These are phyloP conservation scores for Starmerella tilneyi DNA, from an alignment of 805 yeast genomes.

Conservation along the genomic window DNA sequence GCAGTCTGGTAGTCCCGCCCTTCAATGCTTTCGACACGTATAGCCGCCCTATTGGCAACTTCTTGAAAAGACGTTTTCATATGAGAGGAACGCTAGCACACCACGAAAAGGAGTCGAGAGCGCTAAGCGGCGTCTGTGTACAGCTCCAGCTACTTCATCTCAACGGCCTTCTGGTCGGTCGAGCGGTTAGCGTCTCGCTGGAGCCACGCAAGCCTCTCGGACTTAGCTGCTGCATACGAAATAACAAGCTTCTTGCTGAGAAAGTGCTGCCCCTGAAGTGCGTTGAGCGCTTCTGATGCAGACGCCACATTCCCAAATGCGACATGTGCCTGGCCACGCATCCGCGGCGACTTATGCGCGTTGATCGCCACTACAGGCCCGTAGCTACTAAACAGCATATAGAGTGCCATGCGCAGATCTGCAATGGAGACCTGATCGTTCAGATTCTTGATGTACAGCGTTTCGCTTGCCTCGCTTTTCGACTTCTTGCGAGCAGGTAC, in stretches of 20 bases:
- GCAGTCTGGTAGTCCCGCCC: too few species aligned
- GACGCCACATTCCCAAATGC: slow-evolving; percentile 28
- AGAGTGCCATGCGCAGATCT: slow-evolving; percentile 31
- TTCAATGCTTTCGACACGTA: too few species aligned
- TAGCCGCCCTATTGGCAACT: neutral
- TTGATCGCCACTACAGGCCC: slow-evolving; percentile 33
- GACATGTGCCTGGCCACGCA: slow-evolving; percentile 39
- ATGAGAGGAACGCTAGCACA: too few species aligned
- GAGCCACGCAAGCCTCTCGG: slow-evolving; percentile 19
- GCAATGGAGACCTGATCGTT: slow-evolving; percentile 31
- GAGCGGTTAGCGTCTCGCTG: neutral
- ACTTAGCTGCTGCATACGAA: slow-evolving; percentile 28
- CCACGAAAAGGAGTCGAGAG: too few species aligned
- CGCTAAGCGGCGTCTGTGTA: too few species aligned
- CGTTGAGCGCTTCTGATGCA: slow-evolving; percentile 30
- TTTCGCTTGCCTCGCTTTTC: slow-evolving; percentile 15
- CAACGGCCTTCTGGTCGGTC: too few species aligned
- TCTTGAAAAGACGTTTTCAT: too few species aligned
- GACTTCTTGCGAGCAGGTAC: neutral
- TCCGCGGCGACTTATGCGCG: slow-evolving; percentile 31
- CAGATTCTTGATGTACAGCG: slow-evolving; percentile 34
- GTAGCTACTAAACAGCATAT: slow-evolving; percentile 33
- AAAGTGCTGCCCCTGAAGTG: slow-evolving; percentile 28
- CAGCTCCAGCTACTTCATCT: too few species aligned
- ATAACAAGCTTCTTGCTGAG: slow-evolving; percentile 32